A percentile compares a stretch with the other conserved stretches of the same genome.
These are phyloP conservation scores for Anthracocystis setariae DNA, from an alignment of 1,284 basidiomycete species.

Conservation along the genomic window DNA sequence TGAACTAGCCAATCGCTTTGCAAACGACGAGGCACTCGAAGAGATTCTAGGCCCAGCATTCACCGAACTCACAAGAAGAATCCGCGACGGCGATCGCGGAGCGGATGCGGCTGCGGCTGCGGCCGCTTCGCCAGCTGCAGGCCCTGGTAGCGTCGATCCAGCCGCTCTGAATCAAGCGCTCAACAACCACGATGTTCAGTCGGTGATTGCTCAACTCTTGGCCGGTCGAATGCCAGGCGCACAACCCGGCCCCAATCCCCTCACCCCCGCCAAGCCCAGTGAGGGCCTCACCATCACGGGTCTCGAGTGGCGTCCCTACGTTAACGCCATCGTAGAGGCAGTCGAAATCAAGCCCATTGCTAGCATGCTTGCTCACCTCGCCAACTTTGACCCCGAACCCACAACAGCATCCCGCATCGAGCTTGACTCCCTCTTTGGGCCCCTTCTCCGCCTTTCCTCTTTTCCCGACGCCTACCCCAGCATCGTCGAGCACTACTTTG, in stretches of 20 bases:
- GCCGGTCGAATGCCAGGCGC: slow-evolving; percentile 41
- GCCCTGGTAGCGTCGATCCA: slow-evolving; percentile 25
- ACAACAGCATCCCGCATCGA: slow-evolving; percentile 71
- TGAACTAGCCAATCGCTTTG: slow-evolving; percentile 70
- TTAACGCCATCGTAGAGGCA: slow-evolving; percentile 82
- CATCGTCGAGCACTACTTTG: slow-evolving; percentile 55
- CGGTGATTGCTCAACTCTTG: slow-evolving; percentile 58
- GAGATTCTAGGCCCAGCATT: slow-evolving; percentile 70
- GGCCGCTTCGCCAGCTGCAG: not conserved
- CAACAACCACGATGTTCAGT: slow-evolving; percentile 53
- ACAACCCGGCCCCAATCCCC: slow-evolving; percentile 7
- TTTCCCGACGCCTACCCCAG: slow-evolving; percentile 60
- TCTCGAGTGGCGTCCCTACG: slow-evolving; percentile 81
- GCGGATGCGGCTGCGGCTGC: slow-evolving; percentile 12
- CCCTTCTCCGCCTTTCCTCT: slow-evolving; percentile 57
- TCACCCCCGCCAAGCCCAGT: slow-evolving; percentile 14
- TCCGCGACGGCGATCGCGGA: slow-evolving; percentile 53
- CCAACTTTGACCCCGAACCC: slow-evolving; percentile 76
- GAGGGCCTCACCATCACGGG: slow-evolving; percentile 68
- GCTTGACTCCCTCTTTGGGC: slow-evolving; percentile 62
- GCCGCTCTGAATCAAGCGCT: slow-evolving; percentile 46
- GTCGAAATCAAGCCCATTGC: slow-evolving; percentile 86
- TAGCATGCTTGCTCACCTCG: slow-evolving; percentile 74
- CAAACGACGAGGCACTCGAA: slow-evolving; percentile 67
- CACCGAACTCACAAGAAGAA: slow-evolving; percentile 54